These are phyloP conservation scores for Irpex sp. DNA, from an alignment of 1,284 basidiomycete genomes.

Conservation along the genomic window DNA sequence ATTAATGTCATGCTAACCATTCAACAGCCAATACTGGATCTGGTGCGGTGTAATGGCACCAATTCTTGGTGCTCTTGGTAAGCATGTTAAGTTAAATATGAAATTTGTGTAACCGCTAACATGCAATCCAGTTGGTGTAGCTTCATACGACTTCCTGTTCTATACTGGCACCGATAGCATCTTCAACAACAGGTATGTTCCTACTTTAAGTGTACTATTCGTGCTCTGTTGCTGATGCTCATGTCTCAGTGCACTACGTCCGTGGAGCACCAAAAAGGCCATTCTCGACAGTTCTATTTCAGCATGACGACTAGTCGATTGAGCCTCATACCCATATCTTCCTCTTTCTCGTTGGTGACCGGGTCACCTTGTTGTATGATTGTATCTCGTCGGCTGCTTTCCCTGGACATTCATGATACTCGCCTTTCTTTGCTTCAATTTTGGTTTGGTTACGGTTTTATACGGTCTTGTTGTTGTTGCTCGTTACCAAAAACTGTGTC, in stretches of 20 bases:
- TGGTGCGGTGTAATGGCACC: constrained; percentile 68
- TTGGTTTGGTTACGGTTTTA: not conserved
- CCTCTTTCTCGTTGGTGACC: not conserved
- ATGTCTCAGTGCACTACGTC: not conserved
- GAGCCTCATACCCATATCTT: not conserved
- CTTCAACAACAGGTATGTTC: not conserved
- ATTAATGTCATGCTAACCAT: not conserved
- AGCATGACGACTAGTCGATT: not conserved
- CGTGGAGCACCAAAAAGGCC: not conserved
- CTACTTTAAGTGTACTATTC: too few relatives aligned
- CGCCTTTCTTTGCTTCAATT: not conserved
- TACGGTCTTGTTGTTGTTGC: not conserved
- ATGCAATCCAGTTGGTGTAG: constrained; percentile 35
- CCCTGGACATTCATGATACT: not conserved
- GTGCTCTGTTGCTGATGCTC: not conserved
- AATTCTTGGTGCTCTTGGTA: constrained; percentile 48
- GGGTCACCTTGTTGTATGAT: not conserved
- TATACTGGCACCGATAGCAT: constrained; percentile 4
- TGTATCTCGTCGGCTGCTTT: not conserved
- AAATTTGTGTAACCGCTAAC: not conserved
- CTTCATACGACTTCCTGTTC: constrained; percentile 35
- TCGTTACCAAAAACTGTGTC: not conserved
- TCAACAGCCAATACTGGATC: constrained; percentile 65
- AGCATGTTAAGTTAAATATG: constrained; percentile 3
- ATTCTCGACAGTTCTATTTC: not conserved